Evolutionary conservation across 2,329 filamentous ascomycete species (phyloP).

Genomic region (Colletotrichum tropicale): DNA sequence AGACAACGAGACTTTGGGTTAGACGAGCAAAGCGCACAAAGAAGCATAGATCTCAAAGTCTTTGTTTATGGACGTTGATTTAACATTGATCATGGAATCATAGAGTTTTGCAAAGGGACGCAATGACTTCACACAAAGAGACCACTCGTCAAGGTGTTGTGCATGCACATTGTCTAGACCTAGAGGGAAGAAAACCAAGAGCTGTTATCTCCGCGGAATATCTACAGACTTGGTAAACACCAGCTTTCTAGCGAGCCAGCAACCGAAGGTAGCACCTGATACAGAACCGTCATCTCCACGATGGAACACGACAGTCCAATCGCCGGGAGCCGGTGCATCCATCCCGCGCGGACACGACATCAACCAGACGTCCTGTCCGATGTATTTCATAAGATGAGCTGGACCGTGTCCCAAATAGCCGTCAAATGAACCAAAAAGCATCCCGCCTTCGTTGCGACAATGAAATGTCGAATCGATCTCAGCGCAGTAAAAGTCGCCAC

Average conservation of each 20-base stretch:
- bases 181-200: neutral
- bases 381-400: slow-evolving; percentile 36
- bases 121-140: neutral
- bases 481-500: slow-evolving; percentile 37
- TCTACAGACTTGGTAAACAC: neutral
- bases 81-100: neutral
- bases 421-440: slow-evolving; percentile 46
- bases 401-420: slow-evolving; percentile 45
- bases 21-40: neutral
- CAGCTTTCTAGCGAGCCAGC: slow-evolving; percentile 40
- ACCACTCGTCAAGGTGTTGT: neutral
- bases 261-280: slow-evolving; percentile 36
- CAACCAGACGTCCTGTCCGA: slow-evolving; percentile 43
- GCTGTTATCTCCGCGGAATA: neutral
- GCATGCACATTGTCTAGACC: neutral
- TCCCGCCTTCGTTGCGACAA: slow-evolving; percentile 33
- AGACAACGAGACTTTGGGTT: neutral
- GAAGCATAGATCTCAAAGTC: neutral
- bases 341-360: slow-evolving; percentile 41
- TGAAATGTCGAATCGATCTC: slow-evolving; percentile 41
- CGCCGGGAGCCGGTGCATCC: slow-evolving; percentile 44
- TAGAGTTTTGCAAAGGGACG: neutral
- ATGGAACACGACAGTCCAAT: slow-evolving; percentile 45
- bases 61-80: neutral
- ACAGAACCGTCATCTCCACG: slow-evolving; percentile 28